Evolutionary conservation across 164 flowering plant genomes (phyloP).

Genomic region (Aristolochia fimbriata): DNA sequence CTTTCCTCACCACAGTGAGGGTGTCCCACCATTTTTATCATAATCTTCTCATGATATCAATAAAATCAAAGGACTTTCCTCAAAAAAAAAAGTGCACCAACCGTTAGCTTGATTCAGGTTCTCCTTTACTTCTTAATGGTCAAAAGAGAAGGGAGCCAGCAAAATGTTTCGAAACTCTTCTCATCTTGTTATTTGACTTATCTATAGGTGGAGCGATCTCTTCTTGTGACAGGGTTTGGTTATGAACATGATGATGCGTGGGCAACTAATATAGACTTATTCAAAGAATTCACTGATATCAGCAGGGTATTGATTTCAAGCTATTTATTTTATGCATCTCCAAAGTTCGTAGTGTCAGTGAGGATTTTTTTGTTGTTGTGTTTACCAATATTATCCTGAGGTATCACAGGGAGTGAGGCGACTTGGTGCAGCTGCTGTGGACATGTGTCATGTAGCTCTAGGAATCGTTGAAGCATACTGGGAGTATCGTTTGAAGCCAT

Average conservation of each 20-base stretch:
- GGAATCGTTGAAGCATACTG: conserved; percentile 91
- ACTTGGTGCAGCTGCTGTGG: conserved; percentile 96
- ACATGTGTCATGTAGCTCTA: conserved; percentile 97
- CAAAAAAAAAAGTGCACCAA: too few species aligned
- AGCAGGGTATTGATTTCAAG: conserved; percentile 52
- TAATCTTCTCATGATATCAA: too few species aligned
- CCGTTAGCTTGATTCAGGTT: too few species aligned
- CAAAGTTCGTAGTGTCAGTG: not conserved
- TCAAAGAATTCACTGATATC: conserved; percentile 84
- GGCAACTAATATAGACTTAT: conserved; percentile 75
- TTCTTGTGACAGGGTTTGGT: conserved; percentile 95
- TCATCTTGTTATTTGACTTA: not conserved
- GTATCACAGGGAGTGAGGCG: conserved; percentile 73
- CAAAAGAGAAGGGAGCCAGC: too few species aligned
- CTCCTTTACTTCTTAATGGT: too few species aligned
- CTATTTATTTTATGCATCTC: not conserved
- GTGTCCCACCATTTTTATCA: too few species aligned
- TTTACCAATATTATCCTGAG: conserved; percentile 1
- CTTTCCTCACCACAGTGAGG: too few species aligned
- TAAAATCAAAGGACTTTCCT: too few species aligned
- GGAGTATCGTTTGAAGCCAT: conserved; percentile 97
- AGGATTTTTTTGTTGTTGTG: not conserved
- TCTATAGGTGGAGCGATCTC: conserved; percentile 74
- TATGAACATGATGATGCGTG: conserved; percentile 98
- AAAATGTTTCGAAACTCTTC: too few species aligned